These are phyloP conservation scores for Phytomonas francai DNA, from an alignment of 208 protist genomes.

Conservation along the genomic window DNA sequence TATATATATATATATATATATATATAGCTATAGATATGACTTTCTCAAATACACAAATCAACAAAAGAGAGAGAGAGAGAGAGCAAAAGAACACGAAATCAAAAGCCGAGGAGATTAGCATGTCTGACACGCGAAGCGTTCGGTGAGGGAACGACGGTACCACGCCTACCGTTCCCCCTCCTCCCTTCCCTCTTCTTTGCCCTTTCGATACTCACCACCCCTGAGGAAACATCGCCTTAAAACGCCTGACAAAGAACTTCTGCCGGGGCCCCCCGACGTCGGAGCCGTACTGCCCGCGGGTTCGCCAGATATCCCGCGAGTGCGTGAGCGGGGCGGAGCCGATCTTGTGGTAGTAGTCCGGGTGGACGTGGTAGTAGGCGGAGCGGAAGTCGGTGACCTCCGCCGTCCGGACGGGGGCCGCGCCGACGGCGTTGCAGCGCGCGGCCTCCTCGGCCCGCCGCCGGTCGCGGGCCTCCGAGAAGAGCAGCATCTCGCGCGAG, in stretches of 20 bases:
- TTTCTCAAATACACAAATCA: neutral
- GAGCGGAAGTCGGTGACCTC: conserved; percentile 86
- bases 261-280: conserved; percentile 81
- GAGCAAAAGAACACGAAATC: neutral
- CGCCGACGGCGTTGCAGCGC: conserved; percentile 46
- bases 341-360: conserved; percentile 78
- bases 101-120: neutral
- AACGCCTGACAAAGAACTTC: conserved; percentile 83
- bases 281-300: conserved; percentile 77
- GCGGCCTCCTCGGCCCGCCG: conserved; percentile 40
- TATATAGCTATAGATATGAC: neutral
- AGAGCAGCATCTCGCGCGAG: conserved; percentile 76
- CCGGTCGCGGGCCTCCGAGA: conserved; percentile 60
- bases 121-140: neutral
- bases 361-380: conserved; percentile 82
- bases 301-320: conserved; percentile 74
- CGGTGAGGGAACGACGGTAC: too few species aligned
- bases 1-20: too few species aligned
- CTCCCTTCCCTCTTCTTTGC: neutral
- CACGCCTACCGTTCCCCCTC: neutral
- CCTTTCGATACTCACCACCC: conserved; percentile 42
- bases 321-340: conserved; percentile 60
- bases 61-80: neutral
- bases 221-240: conserved; percentile 85
- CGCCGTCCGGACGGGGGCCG: conserved; percentile 37